Evolutionary conservation across 208 protist species (phyloP), one percentile per base, ranked within the genome.

Genomic region (Trypanosoma melophagium): DNA sequence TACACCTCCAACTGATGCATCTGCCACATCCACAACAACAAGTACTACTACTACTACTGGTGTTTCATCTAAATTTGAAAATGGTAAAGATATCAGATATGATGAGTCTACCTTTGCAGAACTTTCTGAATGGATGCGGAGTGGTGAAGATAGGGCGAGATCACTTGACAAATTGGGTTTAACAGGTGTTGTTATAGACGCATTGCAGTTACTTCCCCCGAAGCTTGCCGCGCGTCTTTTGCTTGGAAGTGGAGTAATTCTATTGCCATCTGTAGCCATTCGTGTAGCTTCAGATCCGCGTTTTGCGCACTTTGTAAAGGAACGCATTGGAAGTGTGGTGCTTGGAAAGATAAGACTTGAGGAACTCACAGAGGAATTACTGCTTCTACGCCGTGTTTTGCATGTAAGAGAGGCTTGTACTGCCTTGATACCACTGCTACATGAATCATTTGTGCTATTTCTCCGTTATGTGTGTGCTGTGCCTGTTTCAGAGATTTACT

Each of bases 51-150:
- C 28, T 35, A 1, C 28, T 35, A 35, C 28, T 35, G 28, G 28
- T 35, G 28, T 35, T 35, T 1, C 28, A 35, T 35, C 28, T 5
- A 35, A 1, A 35, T 35, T 5, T 9, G 55, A 31, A 14, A 9
- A 51, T 16, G 59, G 0, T 12, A 57, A 40, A 31, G 25, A 25
- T 35, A 40, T 22, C 19, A 56, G 76, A 17, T 53, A 72, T n/a
- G 47, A 56, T 24, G 80, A 83, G 13, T 13, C 72, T 28, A 79
- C 77, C 1, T 89, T 85, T 66, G 67, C 68, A n/a, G 80, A 84
- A 51, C 53, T 90, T 2, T 82, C 80, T 4, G 74, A 83, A 69
- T 73, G 73, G 41, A 74, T 90, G 69, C 80, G 80, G 24, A 56
- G 45, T n/a, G 75, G 55, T 13, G 80, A 79, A 35, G 77, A 80